Conservation (phyloP, 75 land plant species). For the Larix kaempferi region DNA sequence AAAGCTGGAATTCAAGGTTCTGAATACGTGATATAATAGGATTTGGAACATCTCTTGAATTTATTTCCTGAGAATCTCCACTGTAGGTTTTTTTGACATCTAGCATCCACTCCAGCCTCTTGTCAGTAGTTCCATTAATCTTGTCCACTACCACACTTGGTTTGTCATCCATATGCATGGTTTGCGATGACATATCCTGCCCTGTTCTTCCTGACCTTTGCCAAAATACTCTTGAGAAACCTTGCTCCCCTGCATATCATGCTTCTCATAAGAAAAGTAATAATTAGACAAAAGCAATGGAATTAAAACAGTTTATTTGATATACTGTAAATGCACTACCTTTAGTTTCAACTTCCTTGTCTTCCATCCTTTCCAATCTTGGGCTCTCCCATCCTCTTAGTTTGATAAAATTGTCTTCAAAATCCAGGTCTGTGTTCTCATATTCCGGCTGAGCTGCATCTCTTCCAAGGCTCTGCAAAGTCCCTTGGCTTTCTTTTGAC, state of each 20-base stretch:
- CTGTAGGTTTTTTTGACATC: constrained; percentile 4
- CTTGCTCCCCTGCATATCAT: neutral
- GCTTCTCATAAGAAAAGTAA: neutral
- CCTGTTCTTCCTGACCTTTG: neutral
- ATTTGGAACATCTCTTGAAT: constrained; percentile 2
- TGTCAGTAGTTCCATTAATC: constrained; percentile 2
- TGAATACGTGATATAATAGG: constrained; percentile 21
- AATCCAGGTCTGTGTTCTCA: neutral
- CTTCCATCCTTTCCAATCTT: neutral
- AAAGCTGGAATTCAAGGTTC: constrained; percentile 25
- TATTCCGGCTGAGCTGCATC: constrained; percentile 1
- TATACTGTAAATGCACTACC: neutral
- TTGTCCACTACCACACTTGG: neutral
- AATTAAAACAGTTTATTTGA: too few species aligned
- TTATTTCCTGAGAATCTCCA: constrained; percentile 2
- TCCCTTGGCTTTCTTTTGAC: neutral
- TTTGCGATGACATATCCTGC: neutral
- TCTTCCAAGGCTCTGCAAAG: neutral
- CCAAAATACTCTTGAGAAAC: neutral
- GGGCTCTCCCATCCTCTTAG: neutral
- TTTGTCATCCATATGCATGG: constrained; percentile 6
- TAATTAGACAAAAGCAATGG: neutral
- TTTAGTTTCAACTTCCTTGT: constrained; percentile 1
- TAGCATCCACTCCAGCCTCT: neutral
- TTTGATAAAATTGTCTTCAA: neutral